Conservation (phyloP, 73 alveolate genomes). For the Paraurostyla sp. region DNA sequence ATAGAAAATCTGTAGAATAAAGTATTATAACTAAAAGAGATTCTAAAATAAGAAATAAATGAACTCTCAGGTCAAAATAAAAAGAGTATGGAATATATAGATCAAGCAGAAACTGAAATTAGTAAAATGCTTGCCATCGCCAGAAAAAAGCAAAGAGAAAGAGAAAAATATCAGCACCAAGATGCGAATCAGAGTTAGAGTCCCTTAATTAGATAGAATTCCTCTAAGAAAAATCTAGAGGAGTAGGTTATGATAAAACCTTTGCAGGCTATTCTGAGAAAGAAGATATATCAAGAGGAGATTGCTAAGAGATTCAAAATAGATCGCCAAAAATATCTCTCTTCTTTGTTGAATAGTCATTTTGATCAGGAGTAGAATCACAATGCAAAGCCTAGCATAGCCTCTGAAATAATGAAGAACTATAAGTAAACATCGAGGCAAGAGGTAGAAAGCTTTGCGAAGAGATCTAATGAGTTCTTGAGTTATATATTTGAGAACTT, state of each 20-base stretch:
- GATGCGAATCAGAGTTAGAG: background rate
- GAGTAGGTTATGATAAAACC: background rate
- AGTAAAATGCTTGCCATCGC: constrained; percentile 41
- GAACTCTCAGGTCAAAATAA: background rate
- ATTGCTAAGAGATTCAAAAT: constrained; percentile 35
- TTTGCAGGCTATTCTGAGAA: background rate
- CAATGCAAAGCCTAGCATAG: background rate
- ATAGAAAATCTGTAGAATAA: constrained; percentile 27
- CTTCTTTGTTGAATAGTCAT: background rate
- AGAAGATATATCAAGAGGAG: background rate
- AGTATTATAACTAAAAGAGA: background rate
- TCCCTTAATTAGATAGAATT: background rate
- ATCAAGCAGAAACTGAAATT: constrained; percentile 26
- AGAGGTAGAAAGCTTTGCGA: background rate
- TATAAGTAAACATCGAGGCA: background rate
- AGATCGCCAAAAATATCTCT: background rate
- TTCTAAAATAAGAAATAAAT: background rate
- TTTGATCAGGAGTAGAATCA: background rate
- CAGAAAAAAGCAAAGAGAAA: constrained; percentile 34
- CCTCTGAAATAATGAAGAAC: background rate
- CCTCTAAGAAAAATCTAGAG: background rate
- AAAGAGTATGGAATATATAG: constrained; percentile 9
- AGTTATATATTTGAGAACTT: constrained; percentile 24
- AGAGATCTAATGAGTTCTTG: background rate
- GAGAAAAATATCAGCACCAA: constrained; percentile 8